A percentile compares a stretch with the other conserved stretches of the same genome.
These are phyloP conservation scores for Fagus crenata DNA, from an alignment of 306 rosid species.

Conservation along the genomic window DNA sequence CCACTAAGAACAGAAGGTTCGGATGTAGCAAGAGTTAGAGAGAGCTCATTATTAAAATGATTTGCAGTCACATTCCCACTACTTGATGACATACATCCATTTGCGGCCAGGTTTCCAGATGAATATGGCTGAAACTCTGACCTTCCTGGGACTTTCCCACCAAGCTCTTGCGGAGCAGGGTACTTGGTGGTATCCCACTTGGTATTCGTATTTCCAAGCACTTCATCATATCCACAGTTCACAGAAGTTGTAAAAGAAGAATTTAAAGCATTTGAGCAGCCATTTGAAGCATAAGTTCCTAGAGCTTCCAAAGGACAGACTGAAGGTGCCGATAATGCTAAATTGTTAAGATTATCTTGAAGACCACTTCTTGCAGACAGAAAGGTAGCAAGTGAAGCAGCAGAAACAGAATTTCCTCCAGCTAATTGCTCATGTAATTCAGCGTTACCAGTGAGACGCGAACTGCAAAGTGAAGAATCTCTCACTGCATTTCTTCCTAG, in stretches of 20 bases:
- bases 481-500: slow-evolving; percentile 33
- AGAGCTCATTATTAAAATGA: slow-evolving; percentile 57
- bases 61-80: slow-evolving; percentile 34
- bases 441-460: slow-evolving; percentile 33
- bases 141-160: slow-evolving; percentile 23
- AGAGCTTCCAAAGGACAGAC: slow-evolving; percentile 34
- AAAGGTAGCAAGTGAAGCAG: slow-evolving; percentile 46
- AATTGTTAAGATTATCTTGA: slow-evolving; percentile 51
- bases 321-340: slow-evolving; percentile 38
- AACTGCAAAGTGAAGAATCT: slow-evolving; percentile 36
- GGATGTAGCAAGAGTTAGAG: slow-evolving; percentile 67
- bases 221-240: slow-evolving; percentile 41
- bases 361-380: slow-evolving; percentile 43
- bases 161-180: slow-evolving; percentile 32
- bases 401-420: slow-evolving; percentile 33
- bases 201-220: slow-evolving; percentile 36
- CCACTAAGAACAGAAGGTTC: slow-evolving; percentile 29
- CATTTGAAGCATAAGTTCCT: slow-evolving; percentile 40
- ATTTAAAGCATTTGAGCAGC: slow-evolving; percentile 45
- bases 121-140: slow-evolving; percentile 36
- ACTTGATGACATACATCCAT: slow-evolving; percentile 57
- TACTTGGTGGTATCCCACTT: slow-evolving; percentile 17
- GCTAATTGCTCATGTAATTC: slow-evolving; percentile 44
- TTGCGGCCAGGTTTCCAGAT: slow-evolving; percentile 41
- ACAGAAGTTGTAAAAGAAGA: slow-evolving; percentile 31